These are phyloP conservation scores for Tuber borchii DNA, from an alignment of 495 filamentous ascomycete genomes.

Conservation along the genomic window DNA sequence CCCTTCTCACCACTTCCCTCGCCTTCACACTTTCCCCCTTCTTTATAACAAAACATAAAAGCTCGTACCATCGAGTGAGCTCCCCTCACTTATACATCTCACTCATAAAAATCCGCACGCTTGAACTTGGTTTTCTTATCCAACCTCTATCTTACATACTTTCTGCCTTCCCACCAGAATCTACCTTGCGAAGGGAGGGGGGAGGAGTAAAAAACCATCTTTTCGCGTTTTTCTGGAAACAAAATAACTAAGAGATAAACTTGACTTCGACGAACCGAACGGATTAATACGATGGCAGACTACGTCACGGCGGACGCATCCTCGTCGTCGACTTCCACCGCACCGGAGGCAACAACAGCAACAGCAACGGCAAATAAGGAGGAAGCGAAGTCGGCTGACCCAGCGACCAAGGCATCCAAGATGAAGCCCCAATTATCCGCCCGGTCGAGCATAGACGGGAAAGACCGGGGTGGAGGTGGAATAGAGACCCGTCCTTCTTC, in stretches of 20 bases:
- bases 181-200: slow-evolving; percentile 21
- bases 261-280: background rate
- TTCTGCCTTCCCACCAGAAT: slow-evolving; percentile 20
- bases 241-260: slow-evolving; percentile 21
- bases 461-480: slow-evolving; percentile 27
- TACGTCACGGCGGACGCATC: slow-evolving; percentile 32
- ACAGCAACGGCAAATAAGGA: background rate
- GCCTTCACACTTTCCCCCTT: slow-evolving; percentile 20
- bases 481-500: slow-evolving; percentile 33
- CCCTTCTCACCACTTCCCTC: slow-evolving; percentile 10
- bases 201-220: slow-evolving; percentile 3
- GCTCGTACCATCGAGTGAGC: background rate
- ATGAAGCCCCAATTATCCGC: slow-evolving; percentile 22
- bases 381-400: slow-evolving; percentile 19
- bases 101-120: slow-evolving; percentile 27
- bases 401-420: slow-evolving; percentile 14
- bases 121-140: slow-evolving; percentile 30
- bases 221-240: slow-evolving; percentile 17
- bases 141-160: slow-evolving; percentile 11
- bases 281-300: slow-evolving; percentile 21
- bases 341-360: background rate
- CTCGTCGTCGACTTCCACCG: slow-evolving; percentile 21
- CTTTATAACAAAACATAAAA: slow-evolving; percentile 5
- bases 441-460: slow-evolving; percentile 22
- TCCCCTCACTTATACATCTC: slow-evolving; percentile 12